Conservation (phyloP, 257 asterid genomes). For the Capsicum baccatum region DNA sequence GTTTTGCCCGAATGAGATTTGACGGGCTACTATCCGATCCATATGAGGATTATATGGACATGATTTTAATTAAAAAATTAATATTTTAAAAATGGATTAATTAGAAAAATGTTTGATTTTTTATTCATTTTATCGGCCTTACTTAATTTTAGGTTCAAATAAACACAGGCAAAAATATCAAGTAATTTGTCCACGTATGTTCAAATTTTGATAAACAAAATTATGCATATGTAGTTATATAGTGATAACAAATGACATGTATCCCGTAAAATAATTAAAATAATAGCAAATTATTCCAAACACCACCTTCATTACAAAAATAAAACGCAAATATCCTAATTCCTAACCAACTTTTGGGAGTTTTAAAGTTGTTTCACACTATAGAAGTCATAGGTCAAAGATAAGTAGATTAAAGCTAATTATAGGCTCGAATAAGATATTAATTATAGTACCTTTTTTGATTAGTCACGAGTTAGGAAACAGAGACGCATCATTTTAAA, state of each 20-base stretch:
- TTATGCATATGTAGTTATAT: not conserved
- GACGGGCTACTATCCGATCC: not conserved
- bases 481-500: not conserved
- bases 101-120: not conserved
- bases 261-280: not conserved
- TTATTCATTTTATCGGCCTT: not conserved
- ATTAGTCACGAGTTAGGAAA: not conserved
- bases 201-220: not conserved
- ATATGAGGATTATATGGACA: not conserved
- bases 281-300: not conserved
- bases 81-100: not conserved
- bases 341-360: not conserved
- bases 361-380: conserved; percentile 17
- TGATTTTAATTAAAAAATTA: not conserved
- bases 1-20: not conserved
- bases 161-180: not conserved
- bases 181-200: not conserved
- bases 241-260: not conserved
- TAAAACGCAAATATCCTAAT: not conserved
- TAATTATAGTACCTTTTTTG: not conserved
- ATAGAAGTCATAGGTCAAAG: not conserved
- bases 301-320: not conserved
- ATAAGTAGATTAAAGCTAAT: not conserved
- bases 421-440: conserved; percentile 14
- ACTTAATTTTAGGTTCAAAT: not conserved